phyloP scores from a whole-genome alignment of 345 rosid species.

The Leavenworthia alabamica region DNA sequence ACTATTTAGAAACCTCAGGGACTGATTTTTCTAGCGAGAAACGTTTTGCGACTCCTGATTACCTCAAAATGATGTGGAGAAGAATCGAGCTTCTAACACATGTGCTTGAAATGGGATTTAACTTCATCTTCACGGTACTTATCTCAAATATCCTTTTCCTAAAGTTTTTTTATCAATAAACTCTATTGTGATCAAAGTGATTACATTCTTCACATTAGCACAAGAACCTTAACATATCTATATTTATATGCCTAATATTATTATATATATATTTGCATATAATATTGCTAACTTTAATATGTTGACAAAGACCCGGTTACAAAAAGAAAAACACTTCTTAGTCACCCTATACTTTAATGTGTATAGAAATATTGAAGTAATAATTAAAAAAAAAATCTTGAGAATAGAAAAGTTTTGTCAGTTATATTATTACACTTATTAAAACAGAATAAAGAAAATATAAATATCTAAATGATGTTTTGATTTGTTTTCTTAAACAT shows the following conservation, averaged over 20 bases:
- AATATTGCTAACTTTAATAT: too few species aligned
- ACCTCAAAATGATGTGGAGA: conserved; percentile 71
- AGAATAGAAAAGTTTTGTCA: not conserved
- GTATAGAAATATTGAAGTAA: not conserved
- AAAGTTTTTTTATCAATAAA: too few species aligned
- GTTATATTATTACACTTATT: too few species aligned
- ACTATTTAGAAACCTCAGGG: conserved; percentile 28
- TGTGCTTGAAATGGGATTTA: conserved; percentile 51
- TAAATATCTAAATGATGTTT: not conserved
- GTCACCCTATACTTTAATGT: not conserved
- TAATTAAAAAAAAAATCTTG: not conserved
- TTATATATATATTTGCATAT: not conserved
- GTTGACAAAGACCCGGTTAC: too few species aligned
- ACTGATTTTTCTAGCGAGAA: conserved; percentile 42
- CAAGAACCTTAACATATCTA: too few species aligned
- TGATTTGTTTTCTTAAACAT: not conserved
- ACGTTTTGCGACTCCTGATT: conserved; percentile 43
- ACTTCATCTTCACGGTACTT: conserved; percentile 61
- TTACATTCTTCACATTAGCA: not conserved
- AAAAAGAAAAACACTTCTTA: not conserved
- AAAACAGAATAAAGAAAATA: too few species aligned
- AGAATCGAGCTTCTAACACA: conserved; percentile 42
- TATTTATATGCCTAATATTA: not conserved
- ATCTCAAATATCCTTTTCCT: too few species aligned
- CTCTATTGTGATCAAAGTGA: too few species aligned